phyloP scores from a whole-genome alignment of 345 rosid species.

The Brassica nigra region DNA sequence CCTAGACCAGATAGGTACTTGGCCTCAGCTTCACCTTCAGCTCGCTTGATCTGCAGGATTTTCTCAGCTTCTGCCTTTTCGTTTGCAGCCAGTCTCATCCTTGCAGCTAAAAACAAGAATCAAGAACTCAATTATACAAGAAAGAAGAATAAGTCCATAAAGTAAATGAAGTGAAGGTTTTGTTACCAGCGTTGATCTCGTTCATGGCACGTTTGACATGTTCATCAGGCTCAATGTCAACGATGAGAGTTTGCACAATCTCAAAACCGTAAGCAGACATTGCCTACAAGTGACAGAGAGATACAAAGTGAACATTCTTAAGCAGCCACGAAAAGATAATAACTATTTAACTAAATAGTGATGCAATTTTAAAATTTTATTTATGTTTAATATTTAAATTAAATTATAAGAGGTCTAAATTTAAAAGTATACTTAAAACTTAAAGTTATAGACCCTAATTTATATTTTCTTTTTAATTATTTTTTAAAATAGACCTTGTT shows the following conservation, averaged over 20 bases:
- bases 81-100: slow-evolving; percentile 42
- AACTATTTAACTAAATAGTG: too few species aligned
- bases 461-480: too few species aligned
- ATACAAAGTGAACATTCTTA: neutral
- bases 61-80: slow-evolving; percentile 25
- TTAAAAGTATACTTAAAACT: too few species aligned
- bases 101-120: slow-evolving; percentile 37
- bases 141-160: slow-evolving; percentile 1
- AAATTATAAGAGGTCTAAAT: too few species aligned
- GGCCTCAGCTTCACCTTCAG: slow-evolving; percentile 47
- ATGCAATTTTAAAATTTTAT: too few species aligned
- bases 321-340: neutral
- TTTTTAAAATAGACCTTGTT: too few species aligned
- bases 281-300: slow-evolving; percentile 38
- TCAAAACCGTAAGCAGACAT: slow-evolving; percentile 60
- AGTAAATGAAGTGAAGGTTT: neutral
- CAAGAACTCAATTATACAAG: neutral
- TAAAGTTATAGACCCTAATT: too few species aligned
- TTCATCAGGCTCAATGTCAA: slow-evolving; percentile 58
- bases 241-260: slow-evolving; percentile 59
- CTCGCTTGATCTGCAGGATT: slow-evolving; percentile 41
- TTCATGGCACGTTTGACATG: slow-evolving; percentile 60
- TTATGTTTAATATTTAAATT: too few species aligned
- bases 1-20: slow-evolving; percentile 43
- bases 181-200: slow-evolving; percentile 56